Percentiles rank a stretch among this genome's conserved stretches.
Evolutionary conservation across 2,329 filamentous ascomycete genomes (phyloP).

Genomic region (Phialemoniopsis sp.): DNA sequence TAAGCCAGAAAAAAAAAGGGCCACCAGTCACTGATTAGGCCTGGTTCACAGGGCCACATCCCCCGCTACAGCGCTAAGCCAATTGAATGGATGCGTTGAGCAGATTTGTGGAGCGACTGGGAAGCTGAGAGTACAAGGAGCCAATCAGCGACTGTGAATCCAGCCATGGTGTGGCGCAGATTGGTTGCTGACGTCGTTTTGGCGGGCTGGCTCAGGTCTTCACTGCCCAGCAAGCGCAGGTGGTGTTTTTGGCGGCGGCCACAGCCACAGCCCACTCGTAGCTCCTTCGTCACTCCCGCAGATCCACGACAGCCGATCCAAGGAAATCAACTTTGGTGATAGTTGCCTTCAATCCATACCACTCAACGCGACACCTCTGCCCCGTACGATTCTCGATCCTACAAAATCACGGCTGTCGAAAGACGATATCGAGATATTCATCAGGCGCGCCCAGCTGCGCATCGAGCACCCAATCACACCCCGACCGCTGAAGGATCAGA

Average conservation of each 20-base stretch:
- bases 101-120: no score
- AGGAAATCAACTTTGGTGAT: background rate
- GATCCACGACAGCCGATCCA: constrained; percentile 1
- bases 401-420: no score
- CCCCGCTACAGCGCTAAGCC: no score
- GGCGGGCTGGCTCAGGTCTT: no score
- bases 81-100: no score
- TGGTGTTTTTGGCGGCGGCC: constrained; percentile 3
- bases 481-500: background rate
- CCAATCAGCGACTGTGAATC: constrained; percentile 1
- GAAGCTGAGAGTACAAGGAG: constrained; percentile 1
- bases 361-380: background rate
- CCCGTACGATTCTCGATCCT: background rate
- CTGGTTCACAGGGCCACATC: no score
- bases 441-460: no score
- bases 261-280: constrained; percentile 19
- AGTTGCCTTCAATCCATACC: constrained; percentile 1
- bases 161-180: no score
- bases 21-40: no score
- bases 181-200: constrained; percentile 16
- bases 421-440: no score
- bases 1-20: no score
- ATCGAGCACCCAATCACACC: background rate
- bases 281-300: constrained; percentile 6
- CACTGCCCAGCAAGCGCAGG: no score